Evolutionary conservation across 768 basidiomycete genomes (phyloP).

Genomic region (Phylloporus sp.): DNA sequence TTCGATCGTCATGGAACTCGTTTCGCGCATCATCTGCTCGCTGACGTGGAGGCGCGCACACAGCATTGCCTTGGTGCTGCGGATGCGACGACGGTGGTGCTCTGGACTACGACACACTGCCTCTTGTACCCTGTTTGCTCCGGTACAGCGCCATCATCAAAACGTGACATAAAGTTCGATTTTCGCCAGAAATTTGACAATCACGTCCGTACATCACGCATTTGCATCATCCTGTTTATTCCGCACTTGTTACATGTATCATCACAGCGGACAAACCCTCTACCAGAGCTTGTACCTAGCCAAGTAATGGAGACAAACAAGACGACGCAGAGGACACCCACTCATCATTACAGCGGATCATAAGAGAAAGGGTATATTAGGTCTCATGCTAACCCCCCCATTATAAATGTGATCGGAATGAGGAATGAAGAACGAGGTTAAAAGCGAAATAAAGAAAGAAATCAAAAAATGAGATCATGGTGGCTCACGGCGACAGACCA

Average conservation of each 20-base stretch:
- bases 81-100: neutral
- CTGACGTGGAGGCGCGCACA: neutral
- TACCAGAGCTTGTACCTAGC: conserved; percentile 1
- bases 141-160: neutral
- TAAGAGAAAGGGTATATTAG: conserved; percentile 26
- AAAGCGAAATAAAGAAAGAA: neutral
- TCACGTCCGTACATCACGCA: neutral
- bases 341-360: conserved; percentile 18
- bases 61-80: neutral
- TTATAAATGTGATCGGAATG: neutral
- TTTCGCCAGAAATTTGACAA: too few species aligned
- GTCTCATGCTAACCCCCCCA: conserved; percentile 18
- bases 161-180: too few species aligned
- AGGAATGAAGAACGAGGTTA: neutral
- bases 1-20: neutral
- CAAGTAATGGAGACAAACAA: neutral
- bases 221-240: neutral
- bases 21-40: neutral
- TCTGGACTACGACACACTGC: neutral
- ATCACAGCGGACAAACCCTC: neutral
- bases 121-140: neutral
- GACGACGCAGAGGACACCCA: conserved; percentile 2
- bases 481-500: conserved; percentile 2
- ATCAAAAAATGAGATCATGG: conserved; percentile 7
- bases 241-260: neutral